phyloP scores from a whole-genome alignment of 2,329 filamentous ascomycete species.

The Diplodia intermedia region DNA sequence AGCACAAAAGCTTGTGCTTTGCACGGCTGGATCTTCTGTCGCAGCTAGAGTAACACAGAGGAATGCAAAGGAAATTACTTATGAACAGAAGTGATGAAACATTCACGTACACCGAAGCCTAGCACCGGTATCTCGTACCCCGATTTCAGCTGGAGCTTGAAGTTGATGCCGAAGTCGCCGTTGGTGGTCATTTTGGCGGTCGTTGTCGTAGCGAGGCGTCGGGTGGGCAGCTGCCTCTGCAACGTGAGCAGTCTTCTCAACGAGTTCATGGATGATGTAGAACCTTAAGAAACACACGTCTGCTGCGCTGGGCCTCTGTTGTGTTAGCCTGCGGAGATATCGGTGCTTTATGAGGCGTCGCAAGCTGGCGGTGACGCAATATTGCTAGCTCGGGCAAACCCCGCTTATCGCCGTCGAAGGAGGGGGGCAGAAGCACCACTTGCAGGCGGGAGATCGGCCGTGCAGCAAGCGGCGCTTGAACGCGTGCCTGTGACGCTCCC shows the following conservation, averaged over 20 bases:
- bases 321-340: not conserved
- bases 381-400: constrained; percentile 4
- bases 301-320: not conserved
- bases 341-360: not conserved
- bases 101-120: constrained; percentile 60
- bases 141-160: constrained; percentile 62
- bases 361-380: constrained; percentile 8
- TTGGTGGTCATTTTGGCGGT: constrained; percentile 48
- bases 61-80: constrained; percentile 20
- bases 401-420: constrained; percentile 12
- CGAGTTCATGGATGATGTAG: constrained; percentile 3
- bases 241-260: constrained; percentile 20
- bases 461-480: constrained; percentile 15
- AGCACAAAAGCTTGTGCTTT: not conserved
- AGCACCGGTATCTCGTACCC: constrained; percentile 67
- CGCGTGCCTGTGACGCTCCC: not conserved
- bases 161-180: constrained; percentile 51
- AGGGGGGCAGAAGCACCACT: constrained; percentile 7
- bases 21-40: no score
- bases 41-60: not conserved
- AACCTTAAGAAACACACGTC: not conserved
- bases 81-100: constrained; percentile 38
- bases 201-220: constrained; percentile 31
- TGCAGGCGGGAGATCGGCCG: constrained; percentile 27
- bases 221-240: constrained; percentile 9